phyloP scores from a whole-genome alignment of 371 early-diverging fungal genomes.

The Syncephalastrum sp. region DNA sequence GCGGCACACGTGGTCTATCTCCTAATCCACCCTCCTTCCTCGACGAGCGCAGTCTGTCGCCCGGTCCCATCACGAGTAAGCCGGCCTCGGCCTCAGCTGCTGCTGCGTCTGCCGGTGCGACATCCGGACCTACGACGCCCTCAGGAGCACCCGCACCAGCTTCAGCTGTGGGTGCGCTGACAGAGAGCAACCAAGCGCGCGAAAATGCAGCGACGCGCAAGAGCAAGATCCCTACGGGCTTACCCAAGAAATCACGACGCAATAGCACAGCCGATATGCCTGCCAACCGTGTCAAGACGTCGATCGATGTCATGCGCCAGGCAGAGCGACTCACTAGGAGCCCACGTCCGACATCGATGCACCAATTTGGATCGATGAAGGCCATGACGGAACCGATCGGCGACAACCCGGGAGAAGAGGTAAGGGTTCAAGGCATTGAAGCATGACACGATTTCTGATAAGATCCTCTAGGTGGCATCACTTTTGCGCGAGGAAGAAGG shows the following conservation, averaged over 20 bases:
- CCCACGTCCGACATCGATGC: constrained; percentile 45
- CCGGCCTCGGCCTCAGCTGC: no score
- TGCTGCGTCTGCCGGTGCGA: no score
- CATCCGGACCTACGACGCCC: no score
- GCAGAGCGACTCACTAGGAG: constrained; percentile 31
- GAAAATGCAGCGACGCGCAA: not conserved
- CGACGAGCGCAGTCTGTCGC: constrained; percentile 32
- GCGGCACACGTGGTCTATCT: constrained; percentile 20
- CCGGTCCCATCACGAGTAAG: constrained; percentile 17
- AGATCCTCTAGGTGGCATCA: constrained; percentile 34
- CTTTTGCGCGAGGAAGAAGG: constrained; percentile 71
- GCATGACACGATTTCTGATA: not conserved
- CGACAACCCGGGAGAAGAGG: constrained; percentile 53
- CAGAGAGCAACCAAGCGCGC: not conserved
- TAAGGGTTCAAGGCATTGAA: constrained; percentile 7
- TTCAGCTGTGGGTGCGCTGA: no score
- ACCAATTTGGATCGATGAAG: constrained; percentile 26
- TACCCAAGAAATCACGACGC: constrained; percentile 28
- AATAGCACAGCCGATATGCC: constrained; percentile 45
- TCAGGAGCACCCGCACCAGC: no score
- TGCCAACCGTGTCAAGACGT: constrained; percentile 34
- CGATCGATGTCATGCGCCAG: constrained; percentile 36
- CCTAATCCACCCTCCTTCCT: constrained; percentile 16
- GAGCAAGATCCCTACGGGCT: no score
- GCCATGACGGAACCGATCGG: constrained; percentile 26